Conservation (phyloP, 2,329 filamentous ascomycete genomes). For the Leptosphaerulina australis region DNA sequence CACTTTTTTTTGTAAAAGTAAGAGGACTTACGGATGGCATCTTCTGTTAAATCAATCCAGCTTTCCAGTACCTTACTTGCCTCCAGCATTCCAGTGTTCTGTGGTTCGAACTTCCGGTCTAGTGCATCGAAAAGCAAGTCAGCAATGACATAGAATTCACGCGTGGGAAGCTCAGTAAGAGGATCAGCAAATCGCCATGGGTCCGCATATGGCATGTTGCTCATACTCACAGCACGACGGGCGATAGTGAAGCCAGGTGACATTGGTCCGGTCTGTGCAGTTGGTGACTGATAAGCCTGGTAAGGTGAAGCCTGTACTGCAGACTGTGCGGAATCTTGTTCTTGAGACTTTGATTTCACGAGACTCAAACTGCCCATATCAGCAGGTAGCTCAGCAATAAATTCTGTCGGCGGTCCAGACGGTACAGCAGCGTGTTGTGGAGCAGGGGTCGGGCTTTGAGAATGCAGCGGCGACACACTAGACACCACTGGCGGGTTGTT, state of each 20-base stretch:
- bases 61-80: conserved; percentile 42
- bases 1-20: background rate
- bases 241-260: conserved; percentile 34
- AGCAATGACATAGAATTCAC: conserved; percentile 46
- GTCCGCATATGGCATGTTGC: conserved; percentile 36
- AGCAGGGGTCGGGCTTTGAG: conserved; percentile 22
- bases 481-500: conserved; percentile 19
- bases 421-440: conserved; percentile 15
- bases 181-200: conserved; percentile 45
- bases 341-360: conserved; percentile 22
- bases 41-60: conserved; percentile 39
- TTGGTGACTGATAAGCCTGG: conserved; percentile 37
- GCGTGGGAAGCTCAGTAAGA: conserved; percentile 40
- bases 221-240: conserved; percentile 39
- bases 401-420: conserved; percentile 29
- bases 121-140: conserved; percentile 45
- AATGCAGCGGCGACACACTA: conserved; percentile 15
- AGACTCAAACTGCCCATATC: conserved; percentile 39
- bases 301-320: conserved; percentile 26
- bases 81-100: conserved; percentile 44
- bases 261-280: conserved; percentile 23
- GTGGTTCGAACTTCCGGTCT: conserved; percentile 43
- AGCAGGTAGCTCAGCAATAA: conserved; percentile 45
- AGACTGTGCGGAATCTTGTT: conserved; percentile 3
- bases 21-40: conserved; percentile 29